These are phyloP conservation scores for Cytospora piceae DNA, from an alignment of 2,329 filamentous ascomycete species.

Conservation along the genomic window DNA sequence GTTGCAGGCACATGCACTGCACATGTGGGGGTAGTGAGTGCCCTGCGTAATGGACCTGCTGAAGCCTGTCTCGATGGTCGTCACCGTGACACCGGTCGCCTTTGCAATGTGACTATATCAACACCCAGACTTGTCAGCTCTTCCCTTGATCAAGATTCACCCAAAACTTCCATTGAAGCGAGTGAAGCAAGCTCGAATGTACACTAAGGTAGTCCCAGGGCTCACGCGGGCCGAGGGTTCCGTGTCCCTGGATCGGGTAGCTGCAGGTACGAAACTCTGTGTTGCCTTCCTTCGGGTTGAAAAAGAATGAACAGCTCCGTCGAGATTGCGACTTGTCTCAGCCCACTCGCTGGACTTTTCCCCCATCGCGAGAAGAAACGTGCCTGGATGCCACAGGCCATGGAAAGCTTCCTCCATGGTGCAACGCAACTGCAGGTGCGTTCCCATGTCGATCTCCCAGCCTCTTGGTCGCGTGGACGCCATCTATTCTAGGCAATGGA, in stretches of 20 bases:
- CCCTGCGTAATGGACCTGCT: neutral
- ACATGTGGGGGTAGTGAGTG: neutral
- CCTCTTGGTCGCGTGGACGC: neutral
- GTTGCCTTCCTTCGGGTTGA: conserved; percentile 1
- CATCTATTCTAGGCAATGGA: no score
- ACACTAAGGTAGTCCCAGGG: no score
- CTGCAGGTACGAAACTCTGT: conserved; percentile 17
- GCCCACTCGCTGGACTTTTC: neutral
- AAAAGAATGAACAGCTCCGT: conserved; percentile 1
- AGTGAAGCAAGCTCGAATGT: no score
- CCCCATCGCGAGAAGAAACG: no score
- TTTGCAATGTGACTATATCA: neutral
- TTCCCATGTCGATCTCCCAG: conserved; percentile 17
- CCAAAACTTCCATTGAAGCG: no score
- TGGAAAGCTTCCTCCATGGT: conserved; percentile 15
- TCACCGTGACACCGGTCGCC: neutral
- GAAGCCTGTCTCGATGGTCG: neutral
- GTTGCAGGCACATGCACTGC: neutral
- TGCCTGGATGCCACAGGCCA: neutral
- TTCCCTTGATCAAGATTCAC: no score
- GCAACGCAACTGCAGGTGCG: conserved; percentile 7
- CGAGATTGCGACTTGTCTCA: conserved; percentile 14
- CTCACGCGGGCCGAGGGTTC: neutral
- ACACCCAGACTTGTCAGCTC: no score
- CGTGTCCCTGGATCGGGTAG: neutral